phyloP scores from a whole-genome alignment of 148 eudicot species.

The Chenopodium formosanum region DNA sequence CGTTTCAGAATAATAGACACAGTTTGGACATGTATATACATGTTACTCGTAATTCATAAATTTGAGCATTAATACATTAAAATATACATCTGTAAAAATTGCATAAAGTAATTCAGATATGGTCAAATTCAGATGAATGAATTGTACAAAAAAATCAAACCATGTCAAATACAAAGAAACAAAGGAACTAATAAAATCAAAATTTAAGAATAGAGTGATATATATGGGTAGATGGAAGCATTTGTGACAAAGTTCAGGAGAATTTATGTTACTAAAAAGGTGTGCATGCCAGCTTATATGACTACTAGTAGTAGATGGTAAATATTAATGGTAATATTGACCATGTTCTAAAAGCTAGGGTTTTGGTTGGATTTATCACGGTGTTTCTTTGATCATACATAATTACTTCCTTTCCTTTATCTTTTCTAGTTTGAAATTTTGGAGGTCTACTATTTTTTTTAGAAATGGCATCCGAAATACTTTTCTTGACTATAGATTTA shows the following conservation, averaged over 20 bases:
- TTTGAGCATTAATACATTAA: too few species aligned
- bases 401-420: too few species aligned
- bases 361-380: constrained; percentile 1
- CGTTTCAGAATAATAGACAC: too few species aligned
- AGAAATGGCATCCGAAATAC: too few species aligned
- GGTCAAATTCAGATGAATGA: too few species aligned
- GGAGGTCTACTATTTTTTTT: not conserved
- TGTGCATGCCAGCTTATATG: constrained; percentile 20
- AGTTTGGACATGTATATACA: too few species aligned
- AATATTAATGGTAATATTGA: constrained; percentile 5
- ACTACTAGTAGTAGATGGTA: not conserved
- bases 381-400: not conserved
- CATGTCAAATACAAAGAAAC: too few species aligned
- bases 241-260: constrained; percentile 9
- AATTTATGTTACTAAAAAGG: constrained; percentile 21
- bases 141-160: too few species aligned
- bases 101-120: too few species aligned
- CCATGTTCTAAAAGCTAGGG: constrained; percentile 9
- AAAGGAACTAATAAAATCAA: not conserved
- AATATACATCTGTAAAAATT: too few species aligned
- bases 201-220: constrained; percentile 16
- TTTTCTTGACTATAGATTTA: too few species aligned
- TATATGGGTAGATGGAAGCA: constrained; percentile 19
- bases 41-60: too few species aligned
- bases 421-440: not conserved